These are phyloP conservation scores for Dryadomyces quercivorus DNA, from an alignment of 2,329 filamentous ascomycete genomes.

Conservation along the genomic window DNA sequence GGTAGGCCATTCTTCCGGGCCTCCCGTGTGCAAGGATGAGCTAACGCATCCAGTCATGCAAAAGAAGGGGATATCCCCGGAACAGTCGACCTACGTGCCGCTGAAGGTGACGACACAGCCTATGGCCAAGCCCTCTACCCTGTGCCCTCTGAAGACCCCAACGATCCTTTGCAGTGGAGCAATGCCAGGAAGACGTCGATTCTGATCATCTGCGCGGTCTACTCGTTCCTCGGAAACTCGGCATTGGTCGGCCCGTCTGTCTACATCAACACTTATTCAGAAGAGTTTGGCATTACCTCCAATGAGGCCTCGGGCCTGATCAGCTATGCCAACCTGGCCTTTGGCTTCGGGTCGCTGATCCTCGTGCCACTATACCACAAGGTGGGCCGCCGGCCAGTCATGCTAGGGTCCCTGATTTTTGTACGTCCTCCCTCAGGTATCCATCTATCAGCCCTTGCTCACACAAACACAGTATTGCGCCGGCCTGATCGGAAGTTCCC, in stretches of 20 bases:
- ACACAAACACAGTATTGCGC: constrained; percentile 21
- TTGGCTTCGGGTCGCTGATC: constrained; percentile 43
- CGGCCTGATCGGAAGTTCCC: constrained; percentile 26
- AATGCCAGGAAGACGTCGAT: constrained; percentile 44
- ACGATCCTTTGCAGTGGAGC: constrained; percentile 48
- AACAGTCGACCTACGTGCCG: constrained; percentile 19
- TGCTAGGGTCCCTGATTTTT: constrained; percentile 26
- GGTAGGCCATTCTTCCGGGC: neutral
- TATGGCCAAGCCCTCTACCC: constrained; percentile 50
- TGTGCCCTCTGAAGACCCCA: constrained; percentile 47
- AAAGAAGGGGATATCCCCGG: constrained; percentile 16
- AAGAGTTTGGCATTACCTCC: constrained; percentile 37
- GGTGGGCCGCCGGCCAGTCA: constrained; percentile 29
- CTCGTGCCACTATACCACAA: constrained; percentile 45
- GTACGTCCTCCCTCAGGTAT: constrained; percentile 15
- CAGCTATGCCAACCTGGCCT: constrained; percentile 48
- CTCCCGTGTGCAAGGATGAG: constrained; percentile 1
- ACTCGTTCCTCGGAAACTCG: constrained; percentile 47
- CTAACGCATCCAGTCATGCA: constrained; percentile 13
- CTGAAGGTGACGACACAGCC: constrained; percentile 44
- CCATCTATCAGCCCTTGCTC: neutral
- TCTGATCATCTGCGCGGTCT: constrained; percentile 37
- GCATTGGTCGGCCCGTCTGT: constrained; percentile 43
- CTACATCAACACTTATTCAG: constrained; percentile 42
- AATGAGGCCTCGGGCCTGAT: constrained; percentile 41